These are phyloP conservation scores for Prototheca wickerhamii DNA, from an alignment of 163 green algal genomes.

Conservation along the genomic window DNA sequence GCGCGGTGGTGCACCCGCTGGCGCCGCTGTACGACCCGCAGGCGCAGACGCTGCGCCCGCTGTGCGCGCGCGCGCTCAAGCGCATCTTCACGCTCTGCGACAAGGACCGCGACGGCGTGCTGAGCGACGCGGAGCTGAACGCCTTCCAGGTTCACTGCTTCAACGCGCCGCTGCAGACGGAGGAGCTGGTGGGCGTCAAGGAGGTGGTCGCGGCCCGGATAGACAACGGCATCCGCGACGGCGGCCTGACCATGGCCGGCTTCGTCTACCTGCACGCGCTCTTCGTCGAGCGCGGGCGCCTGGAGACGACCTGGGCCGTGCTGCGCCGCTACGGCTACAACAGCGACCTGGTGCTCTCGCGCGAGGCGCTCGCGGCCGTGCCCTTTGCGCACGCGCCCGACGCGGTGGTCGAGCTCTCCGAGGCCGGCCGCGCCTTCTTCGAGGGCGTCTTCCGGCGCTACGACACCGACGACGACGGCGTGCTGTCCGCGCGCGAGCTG, in stretches of 20 bases:
- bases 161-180: conserved; percentile 55
- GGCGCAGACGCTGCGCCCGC: conserved; percentile 44
- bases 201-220: conserved; percentile 71
- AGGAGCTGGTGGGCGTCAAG: conserved; percentile 71
- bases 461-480: conserved; percentile 50
- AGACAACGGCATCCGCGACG: conserved; percentile 32
- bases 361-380: conserved; percentile 41
- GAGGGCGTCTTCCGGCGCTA: conserved; percentile 46
- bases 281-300: conserved; percentile 87
- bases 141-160: conserved; percentile 76
- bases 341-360: conserved; percentile 55
- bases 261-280: conserved; percentile 88
- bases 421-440: conserved; percentile 54
- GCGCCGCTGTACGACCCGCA: conserved; percentile 59
- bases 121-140: conserved; percentile 89
- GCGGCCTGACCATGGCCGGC: conserved; percentile 56
- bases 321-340: conserved; percentile 71
- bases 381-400: conserved; percentile 46
- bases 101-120: conserved; percentile 64
- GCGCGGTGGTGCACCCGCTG: conserved; percentile 72
- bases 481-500: conserved; percentile 39
- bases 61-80: conserved; percentile 79
- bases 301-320: conserved; percentile 92
- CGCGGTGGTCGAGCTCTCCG: conserved; percentile 67
- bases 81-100: conserved; percentile 90